Evolutionary conservation across 805 yeast species (phyloP).

Genomic region (Wickerhamomyces queroliae): DNA sequence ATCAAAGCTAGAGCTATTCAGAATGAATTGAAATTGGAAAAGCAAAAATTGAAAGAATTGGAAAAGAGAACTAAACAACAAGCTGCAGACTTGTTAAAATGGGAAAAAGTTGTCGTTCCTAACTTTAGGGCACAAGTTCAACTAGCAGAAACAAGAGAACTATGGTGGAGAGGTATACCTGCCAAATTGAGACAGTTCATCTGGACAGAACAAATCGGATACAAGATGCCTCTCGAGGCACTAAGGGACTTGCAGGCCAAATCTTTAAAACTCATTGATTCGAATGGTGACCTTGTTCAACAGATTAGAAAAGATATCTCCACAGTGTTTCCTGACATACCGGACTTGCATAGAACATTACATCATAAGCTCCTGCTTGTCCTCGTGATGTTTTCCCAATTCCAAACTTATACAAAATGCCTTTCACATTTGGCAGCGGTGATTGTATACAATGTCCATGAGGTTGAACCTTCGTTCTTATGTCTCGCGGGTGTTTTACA

Average conservation of each 20-base stretch:
- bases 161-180: conserved; percentile 61
- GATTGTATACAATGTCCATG: conserved; percentile 30
- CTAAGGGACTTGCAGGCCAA: conserved; percentile 4
- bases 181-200: conserved; percentile 35
- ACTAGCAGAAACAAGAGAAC: conserved; percentile 38
- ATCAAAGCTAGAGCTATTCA: conserved; percentile 36
- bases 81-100: conserved; percentile 31
- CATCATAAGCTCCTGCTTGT: conserved; percentile 28
- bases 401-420: conserved; percentile 28
- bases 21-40: conserved; percentile 30
- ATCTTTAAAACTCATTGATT: conserved; percentile 4
- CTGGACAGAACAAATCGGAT: conserved; percentile 46
- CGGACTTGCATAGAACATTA: conserved; percentile 29
- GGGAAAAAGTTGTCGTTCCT: conserved; percentile 36
- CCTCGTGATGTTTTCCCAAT: conserved; percentile 26
- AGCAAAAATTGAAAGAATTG: conserved; percentile 25
- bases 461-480: conserved; percentile 30
- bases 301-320: conserved; percentile 19
- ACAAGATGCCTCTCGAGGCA: conserved; percentile 16
- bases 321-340: conserved; percentile 30
- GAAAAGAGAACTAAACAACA: conserved; percentile 28
- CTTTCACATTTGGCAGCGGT: conserved; percentile 35
- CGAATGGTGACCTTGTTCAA: conserved; percentile 4
- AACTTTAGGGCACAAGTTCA: conserved; percentile 28
- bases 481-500: conserved; percentile 34